Evolutionary conservation across 2,329 filamentous ascomycete species (phyloP).

Genomic region (Blastomyces parvus): DNA sequence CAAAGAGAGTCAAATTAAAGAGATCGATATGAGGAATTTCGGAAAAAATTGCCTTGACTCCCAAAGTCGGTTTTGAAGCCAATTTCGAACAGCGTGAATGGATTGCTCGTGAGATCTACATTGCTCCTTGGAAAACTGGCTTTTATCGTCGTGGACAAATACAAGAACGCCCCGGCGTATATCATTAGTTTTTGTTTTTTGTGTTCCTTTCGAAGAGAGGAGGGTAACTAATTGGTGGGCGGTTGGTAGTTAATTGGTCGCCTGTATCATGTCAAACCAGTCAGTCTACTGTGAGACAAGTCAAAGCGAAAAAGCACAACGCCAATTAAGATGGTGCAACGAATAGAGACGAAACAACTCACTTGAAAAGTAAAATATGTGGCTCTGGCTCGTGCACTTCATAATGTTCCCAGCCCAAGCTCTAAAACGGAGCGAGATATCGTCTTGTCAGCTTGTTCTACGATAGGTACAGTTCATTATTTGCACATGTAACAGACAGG

Average conservation of each 20-base stretch:
- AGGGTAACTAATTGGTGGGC: constrained; percentile 32
- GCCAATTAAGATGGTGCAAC: constrained; percentile 11
- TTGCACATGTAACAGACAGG: neutral
- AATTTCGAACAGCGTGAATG: constrained; percentile 1
- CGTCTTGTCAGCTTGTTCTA: constrained; percentile 4
- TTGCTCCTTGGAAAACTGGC: neutral
- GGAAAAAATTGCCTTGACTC: constrained; percentile 8
- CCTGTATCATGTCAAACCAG: constrained; percentile 38
- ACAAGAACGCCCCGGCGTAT: constrained; percentile 8
- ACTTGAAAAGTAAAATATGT: constrained; percentile 96
- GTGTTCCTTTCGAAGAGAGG: constrained; percentile 12
- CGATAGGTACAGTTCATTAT: neutral
- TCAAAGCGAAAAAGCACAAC: constrained; percentile 9
- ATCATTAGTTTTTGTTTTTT: constrained; percentile 6
- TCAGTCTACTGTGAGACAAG: constrained; percentile 16
- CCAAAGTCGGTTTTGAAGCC: constrained; percentile 1
- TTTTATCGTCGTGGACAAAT: constrained; percentile 4
- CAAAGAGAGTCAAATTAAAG: constrained; percentile 10
- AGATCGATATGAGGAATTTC: constrained; percentile 15
- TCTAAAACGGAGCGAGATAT: constrained; percentile 45
- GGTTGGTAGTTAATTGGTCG: constrained; percentile 78
- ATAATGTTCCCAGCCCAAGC: constrained; percentile 97
- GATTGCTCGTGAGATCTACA: constrained; percentile 5
- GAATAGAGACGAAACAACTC: constrained; percentile 10
- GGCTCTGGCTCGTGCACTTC: constrained; percentile 98